These are phyloP conservation scores for Acanthamoeba castellanii DNA, from an alignment of 208 protist genomes.

Conservation along the genomic window DNA sequence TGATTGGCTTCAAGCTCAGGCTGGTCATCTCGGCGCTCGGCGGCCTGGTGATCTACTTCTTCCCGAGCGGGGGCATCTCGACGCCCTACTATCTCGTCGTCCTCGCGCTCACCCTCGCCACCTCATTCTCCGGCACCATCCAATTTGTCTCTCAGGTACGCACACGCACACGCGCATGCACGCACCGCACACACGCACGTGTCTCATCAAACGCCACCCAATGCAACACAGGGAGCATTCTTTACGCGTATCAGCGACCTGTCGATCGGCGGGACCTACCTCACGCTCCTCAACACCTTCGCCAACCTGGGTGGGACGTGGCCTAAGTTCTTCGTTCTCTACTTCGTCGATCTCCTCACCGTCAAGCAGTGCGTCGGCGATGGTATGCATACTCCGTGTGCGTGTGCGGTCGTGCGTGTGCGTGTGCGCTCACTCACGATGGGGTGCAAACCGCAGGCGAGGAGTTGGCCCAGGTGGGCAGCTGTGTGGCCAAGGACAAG, in stretches of 20 bases:
- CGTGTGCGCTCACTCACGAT: background rate
- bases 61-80: slow-evolving; percentile 37
- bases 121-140: slow-evolving; percentile 64
- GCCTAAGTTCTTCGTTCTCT: slow-evolving; percentile 80
- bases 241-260: slow-evolving; percentile 81
- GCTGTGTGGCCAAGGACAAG: slow-evolving; percentile 58
- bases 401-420: background rate
- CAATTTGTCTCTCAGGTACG: slow-evolving; percentile 72
- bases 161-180: background rate
- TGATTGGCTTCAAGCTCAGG: slow-evolving; percentile 35
- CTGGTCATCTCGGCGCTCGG: slow-evolving; percentile 51
- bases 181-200: background rate
- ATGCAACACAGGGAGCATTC: slow-evolving; percentile 80
- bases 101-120: slow-evolving; percentile 40
- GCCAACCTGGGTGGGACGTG: slow-evolving; percentile 82
- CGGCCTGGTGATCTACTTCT: slow-evolving; percentile 70
- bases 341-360: slow-evolving; percentile 66
- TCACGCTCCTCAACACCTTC: slow-evolving; percentile 86
- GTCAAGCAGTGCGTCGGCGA: slow-evolving; percentile 42
- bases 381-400: background rate
- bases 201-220: background rate
- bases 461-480: slow-evolving; percentile 7
- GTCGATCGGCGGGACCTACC: slow-evolving; percentile 84
- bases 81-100: slow-evolving; percentile 14
- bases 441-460: background rate